Evolutionary conservation across 1,139 yeast species (phyloP).

Genomic region (Geotrichum restrictum): DNA sequence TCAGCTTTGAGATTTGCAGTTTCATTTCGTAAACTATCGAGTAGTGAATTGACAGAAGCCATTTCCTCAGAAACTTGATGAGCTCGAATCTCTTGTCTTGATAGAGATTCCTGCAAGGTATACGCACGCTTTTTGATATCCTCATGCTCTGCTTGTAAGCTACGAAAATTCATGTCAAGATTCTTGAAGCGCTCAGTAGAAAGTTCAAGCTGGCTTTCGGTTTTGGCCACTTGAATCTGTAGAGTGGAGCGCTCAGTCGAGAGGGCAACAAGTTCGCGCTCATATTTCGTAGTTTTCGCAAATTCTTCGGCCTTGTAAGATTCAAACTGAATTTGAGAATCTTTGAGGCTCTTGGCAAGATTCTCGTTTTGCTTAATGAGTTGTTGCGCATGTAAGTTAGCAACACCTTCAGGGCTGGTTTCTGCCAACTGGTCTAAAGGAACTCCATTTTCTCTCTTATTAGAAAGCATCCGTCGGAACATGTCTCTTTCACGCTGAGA

Average conservation of each 20-base stretch:
- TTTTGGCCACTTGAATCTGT: conserved; percentile 46
- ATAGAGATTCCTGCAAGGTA: conserved; percentile 52
- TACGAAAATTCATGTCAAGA: conserved; percentile 39
- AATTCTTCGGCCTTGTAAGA: conserved; percentile 44
- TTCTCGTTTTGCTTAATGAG: conserved; percentile 38
- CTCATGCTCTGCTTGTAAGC: conserved; percentile 45
- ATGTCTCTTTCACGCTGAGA: conserved; percentile 63
- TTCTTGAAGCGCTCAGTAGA: conserved; percentile 45
- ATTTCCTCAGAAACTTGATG: conserved; percentile 56
- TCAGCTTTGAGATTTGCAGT: conserved; percentile 55
- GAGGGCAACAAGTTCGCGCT: conserved; percentile 40
- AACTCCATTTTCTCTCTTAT: conserved; percentile 28
- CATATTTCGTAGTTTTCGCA: conserved; percentile 42
- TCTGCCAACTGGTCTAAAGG: conserved; percentile 20
- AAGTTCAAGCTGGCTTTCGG: conserved; percentile 46
- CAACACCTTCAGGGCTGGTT: conserved; percentile 20
- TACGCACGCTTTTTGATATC: conserved; percentile 45
- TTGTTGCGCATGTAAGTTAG: conserved; percentile 36
- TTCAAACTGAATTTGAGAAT: conserved; percentile 39
- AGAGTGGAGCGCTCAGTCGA: conserved; percentile 51
- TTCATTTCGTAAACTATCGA: conserved; percentile 42
- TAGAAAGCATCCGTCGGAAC: conserved; percentile 46
- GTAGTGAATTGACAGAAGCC: conserved; percentile 43
- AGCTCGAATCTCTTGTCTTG: conserved; percentile 54
- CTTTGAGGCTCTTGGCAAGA: conserved; percentile 35